phyloP scores from a whole-genome alignment of 1,284 basidiomycete species.

The Trichosporon sp. region DNA sequence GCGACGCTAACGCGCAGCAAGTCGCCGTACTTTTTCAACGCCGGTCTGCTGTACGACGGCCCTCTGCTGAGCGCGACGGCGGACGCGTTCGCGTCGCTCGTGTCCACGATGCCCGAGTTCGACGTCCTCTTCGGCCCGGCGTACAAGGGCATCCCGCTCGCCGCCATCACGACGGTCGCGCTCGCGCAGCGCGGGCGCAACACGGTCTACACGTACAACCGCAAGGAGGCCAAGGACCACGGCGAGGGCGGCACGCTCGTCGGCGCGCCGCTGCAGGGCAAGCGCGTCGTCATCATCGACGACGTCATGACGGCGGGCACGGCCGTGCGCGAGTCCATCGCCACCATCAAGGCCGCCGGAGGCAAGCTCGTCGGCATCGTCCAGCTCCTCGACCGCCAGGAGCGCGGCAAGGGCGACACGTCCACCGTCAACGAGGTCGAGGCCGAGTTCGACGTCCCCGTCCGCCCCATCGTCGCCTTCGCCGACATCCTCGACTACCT shows the following conservation, averaged over 20 bases:
- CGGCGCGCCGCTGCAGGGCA: constrained; percentile 73
- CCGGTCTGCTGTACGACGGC: constrained; percentile 79
- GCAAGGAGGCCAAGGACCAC: constrained; percentile 94
- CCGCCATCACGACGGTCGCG: constrained; percentile 76
- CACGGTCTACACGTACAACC: constrained; percentile 67
- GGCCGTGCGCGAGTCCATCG: constrained; percentile 78
- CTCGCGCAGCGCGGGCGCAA: constrained; percentile 48
- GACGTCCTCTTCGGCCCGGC: constrained; percentile 95
- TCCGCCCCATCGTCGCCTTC: constrained; percentile 75
- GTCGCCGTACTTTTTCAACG: constrained; percentile 98
- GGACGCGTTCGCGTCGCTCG: constrained; percentile 71
- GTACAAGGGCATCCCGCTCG: constrained; percentile 96
- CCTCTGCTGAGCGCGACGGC: constrained; percentile 74
- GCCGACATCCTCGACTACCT: constrained; percentile 81
- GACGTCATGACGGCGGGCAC: constrained; percentile 96
- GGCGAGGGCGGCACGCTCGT: constrained; percentile 95
- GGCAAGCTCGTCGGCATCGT: constrained; percentile 86
- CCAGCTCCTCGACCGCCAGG: constrained; percentile 84
- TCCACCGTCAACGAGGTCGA: constrained; percentile 85
- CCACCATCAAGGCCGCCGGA: constrained; percentile 59
- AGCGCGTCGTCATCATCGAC: constrained; percentile 85
- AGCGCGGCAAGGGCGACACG: constrained; percentile 62
- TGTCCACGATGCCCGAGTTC: constrained; percentile 60
- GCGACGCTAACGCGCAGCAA: constrained; percentile 52
- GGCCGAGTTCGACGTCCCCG: constrained; percentile 61